phyloP scores from a whole-genome alignment of 2,329 filamentous ascomycete genomes.

The Diaporthe eres region DNA sequence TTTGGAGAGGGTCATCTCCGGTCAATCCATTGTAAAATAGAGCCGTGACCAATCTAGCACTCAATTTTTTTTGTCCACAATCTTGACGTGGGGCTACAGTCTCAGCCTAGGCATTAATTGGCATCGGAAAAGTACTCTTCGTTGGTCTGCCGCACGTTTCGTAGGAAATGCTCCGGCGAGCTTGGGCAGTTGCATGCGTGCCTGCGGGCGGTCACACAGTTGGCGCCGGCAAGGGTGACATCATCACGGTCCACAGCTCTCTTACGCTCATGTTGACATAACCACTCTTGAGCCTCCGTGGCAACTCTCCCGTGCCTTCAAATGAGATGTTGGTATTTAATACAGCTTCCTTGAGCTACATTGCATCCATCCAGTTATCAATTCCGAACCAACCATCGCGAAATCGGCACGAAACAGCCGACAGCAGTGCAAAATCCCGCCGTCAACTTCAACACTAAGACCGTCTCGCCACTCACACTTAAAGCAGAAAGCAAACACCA shows the following conservation, averaged over 20 bases:
- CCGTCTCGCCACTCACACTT: neutral
- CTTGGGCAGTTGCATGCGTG: neutral
- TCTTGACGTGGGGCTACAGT: neutral
- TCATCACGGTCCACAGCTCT: constrained; percentile 27
- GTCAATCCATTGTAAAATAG: constrained; percentile 74
- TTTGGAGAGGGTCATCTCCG: constrained; percentile 59
- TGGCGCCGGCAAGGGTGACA: constrained; percentile 24
- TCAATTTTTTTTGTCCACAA: constrained; percentile 71
- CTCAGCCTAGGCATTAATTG: neutral
- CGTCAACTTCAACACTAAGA: neutral
- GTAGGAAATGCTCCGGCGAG: constrained; percentile 8
- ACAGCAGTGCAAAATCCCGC: neutral
- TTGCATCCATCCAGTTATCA: neutral
- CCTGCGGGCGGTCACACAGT: neutral
- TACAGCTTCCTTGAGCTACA: neutral
- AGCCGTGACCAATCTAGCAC: constrained; percentile 73
- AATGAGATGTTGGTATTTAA: neutral
- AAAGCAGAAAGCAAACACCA: neutral
- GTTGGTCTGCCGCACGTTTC: neutral
- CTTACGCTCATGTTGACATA: constrained; percentile 20
- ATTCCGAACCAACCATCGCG: neutral
- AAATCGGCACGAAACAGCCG: neutral
- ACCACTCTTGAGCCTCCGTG: neutral
- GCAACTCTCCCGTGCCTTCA: neutral
- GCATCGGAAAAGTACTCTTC: neutral